phyloP scores from a whole-genome alignment of 768 basidiomycete species.

The Pholiota molesta region DNA sequence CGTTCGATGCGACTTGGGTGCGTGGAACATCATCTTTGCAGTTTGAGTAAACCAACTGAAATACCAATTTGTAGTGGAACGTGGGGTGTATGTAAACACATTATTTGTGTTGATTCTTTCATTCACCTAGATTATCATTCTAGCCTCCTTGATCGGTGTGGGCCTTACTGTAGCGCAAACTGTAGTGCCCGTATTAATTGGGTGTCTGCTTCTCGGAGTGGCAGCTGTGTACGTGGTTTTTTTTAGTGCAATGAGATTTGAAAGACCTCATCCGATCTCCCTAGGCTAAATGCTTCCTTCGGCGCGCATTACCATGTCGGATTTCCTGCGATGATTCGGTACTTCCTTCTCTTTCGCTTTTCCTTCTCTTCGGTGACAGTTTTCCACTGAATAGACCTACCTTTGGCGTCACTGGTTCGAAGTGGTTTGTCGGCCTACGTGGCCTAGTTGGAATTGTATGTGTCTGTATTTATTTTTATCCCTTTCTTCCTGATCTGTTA shows the following conservation, averaged over 20 bases:
- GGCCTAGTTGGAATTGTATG: conserved; percentile 18
- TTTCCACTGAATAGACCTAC: conserved; percentile 8
- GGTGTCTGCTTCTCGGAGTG: conserved; percentile 11
- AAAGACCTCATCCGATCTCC: neutral
- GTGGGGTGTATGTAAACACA: conserved; percentile 14
- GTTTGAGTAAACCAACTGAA: neutral
- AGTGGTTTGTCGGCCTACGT: conserved; percentile 17
- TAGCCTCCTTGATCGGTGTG: conserved; percentile 18
- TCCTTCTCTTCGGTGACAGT: neutral
- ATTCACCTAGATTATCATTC: neutral
- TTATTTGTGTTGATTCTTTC: neutral
- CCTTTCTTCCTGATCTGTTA: neutral
- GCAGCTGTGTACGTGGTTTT: conserved; percentile 13
- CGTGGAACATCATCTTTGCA: neutral
- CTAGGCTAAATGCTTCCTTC: conserved; percentile 19
- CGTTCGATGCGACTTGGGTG: conserved; percentile 20
- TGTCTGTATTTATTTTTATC: neutral
- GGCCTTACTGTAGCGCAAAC: conserved; percentile 18
- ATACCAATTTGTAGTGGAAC: conserved; percentile 11
- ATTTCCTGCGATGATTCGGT: conserved; percentile 22
- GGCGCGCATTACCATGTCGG: conserved; percentile 20
- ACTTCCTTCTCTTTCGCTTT: neutral
- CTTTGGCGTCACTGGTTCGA: conserved; percentile 16
- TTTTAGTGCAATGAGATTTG: too few species aligned
- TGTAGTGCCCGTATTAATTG: conserved; percentile 15